Base-by-base conservation (phyloP, 495 filamentous ascomycete genomes). In the Usnea hakonensis region DNA sequence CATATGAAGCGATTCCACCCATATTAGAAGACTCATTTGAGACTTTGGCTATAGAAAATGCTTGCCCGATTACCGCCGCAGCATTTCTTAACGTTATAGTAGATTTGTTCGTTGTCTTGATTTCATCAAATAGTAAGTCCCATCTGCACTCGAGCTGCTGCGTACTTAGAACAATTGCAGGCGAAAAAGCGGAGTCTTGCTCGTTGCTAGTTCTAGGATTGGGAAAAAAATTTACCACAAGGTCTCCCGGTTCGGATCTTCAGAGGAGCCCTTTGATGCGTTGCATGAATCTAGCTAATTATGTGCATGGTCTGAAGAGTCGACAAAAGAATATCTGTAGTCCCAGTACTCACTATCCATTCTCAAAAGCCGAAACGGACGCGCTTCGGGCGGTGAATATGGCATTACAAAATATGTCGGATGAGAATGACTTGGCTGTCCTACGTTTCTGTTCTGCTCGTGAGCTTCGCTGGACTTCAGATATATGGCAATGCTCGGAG, bases 71-170 rank as follows among this genome's bases (percentile, higher is more conserved):
- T 23, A 72, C 77, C 33, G 74, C 72, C 32, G 72, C 73, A 13
- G 67, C 70, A 28, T 67, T 79, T 6, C 40, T 81, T 14, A 75
- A 79, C 61, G 69, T 76, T 40, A 37, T 81, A n/a, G 76, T 71
- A 35, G 78, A 78, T 36, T 64, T 66, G 0, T 58, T 74, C 37
- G 74, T 23, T 21, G 30, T 40, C 35, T 33, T 62, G 3, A 1
- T 30, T 35, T 21, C n/a, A 1, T 21, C 38, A 16, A 46, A 43
- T 19, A 57, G 60, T 62, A 46, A 62, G 60, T 26, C 32, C 30
- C 48, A 17, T 32, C 5, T 16, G 28, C 13, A 17, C 48, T 14
- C 17, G 6, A n/a, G 8, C 32, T 52, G 6, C 26, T 32, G 48
- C 28, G 32, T 52, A 52, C 48, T 52, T 14, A 52, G 26, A 17